phyloP scores from a whole-genome alignment of 768 basidiomycete species.

The Mycena kentingensis region DNA sequence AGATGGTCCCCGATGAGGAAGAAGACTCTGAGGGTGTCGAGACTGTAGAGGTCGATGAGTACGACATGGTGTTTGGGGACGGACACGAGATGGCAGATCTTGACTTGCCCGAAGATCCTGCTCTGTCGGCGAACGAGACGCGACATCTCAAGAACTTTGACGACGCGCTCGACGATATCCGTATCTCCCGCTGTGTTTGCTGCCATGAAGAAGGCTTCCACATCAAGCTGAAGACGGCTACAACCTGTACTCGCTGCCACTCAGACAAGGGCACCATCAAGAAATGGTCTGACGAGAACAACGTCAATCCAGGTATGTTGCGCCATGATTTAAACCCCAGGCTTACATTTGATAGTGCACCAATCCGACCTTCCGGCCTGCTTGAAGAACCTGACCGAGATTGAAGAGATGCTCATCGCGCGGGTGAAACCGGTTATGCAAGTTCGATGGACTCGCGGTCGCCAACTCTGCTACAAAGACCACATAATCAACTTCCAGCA shows the following conservation, averaged over 20 bases:
- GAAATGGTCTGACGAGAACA: slow-evolving; percentile 7
- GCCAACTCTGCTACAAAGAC: slow-evolving; percentile 17
- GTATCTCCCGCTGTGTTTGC: not conserved
- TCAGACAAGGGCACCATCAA: not conserved
- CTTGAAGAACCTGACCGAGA: slow-evolving; percentile 10
- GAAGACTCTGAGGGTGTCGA: slow-evolving; percentile 1
- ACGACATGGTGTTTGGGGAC: not conserved
- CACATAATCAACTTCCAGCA: slow-evolving; percentile 16
- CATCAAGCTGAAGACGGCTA: not conserved
- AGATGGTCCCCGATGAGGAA: not conserved
- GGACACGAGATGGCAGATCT: slow-evolving; percentile 3
- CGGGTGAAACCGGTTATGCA: slow-evolving; percentile 18
- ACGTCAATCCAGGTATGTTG: slow-evolving; percentile 4
- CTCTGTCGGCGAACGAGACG: not conserved
- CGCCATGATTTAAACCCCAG: not conserved
- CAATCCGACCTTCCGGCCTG: not conserved
- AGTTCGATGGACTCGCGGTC: slow-evolving; percentile 16
- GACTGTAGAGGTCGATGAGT: not conserved
- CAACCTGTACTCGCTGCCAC: not conserved
- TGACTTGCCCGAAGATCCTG: not conserved
- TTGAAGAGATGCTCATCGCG: slow-evolving; percentile 16
- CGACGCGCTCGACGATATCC: not conserved
- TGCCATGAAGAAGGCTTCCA: slow-evolving; percentile 12
- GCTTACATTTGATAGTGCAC: not conserved
- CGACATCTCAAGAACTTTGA: not conserved